Evolutionary conservation across 345 rosid species (phyloP).

Genomic region (Linum lewisii): DNA sequence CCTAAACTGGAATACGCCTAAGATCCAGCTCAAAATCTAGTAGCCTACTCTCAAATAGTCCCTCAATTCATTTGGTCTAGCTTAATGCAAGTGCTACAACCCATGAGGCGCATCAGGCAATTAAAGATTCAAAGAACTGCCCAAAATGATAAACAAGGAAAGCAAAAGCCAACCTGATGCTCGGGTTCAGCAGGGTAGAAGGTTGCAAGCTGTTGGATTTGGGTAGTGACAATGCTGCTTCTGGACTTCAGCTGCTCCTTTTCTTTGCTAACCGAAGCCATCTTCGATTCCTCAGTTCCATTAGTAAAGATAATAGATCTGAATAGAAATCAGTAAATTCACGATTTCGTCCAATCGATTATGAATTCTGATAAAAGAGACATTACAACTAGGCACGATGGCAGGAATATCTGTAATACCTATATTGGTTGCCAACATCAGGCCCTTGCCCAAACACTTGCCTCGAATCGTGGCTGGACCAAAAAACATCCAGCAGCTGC

Average conservation of each 20-base stretch:
- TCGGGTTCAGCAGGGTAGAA: conserved; percentile 90
- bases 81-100: neutral
- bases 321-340: conserved; percentile 1
- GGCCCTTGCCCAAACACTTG: conserved; percentile 97
- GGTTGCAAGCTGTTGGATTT: conserved; percentile 49
- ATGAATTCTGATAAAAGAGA: neutral
- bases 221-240: conserved; percentile 72
- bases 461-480: conserved; percentile 88
- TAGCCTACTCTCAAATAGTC: neutral
- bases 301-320: conserved; percentile 80
- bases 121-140: neutral
- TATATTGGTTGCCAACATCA: conserved; percentile 89
- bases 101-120: neutral
- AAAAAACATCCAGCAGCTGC: conserved; percentile 76
- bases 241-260: conserved; percentile 66
- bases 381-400: neutral
- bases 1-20: neutral
- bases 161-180: conserved; percentile 52
- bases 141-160: neutral
- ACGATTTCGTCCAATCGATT: too few relatives aligned
- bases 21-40: neutral
- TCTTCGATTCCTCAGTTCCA: conserved; percentile 69
- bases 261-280: conserved; percentile 72
- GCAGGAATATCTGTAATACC: conserved; percentile 26
- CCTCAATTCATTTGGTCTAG: neutral